These are phyloP conservation scores for Sisymbrium irio DNA, from an alignment of 345 rosid species.

Conservation along the genomic window DNA sequence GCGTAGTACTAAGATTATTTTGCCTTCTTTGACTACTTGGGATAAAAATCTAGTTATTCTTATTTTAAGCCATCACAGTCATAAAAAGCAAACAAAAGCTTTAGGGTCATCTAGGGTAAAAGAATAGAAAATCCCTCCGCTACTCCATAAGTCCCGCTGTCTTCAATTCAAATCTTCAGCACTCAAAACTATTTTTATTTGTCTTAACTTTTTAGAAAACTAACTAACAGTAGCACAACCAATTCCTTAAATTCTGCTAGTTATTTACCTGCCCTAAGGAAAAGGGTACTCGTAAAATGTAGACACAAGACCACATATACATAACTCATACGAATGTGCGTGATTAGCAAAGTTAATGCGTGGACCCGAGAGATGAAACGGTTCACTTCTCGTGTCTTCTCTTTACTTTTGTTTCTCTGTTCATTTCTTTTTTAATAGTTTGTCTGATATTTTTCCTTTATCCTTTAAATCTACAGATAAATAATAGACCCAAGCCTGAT, in stretches of 20 bases:
- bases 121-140: too few species aligned
- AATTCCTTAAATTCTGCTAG: not conserved
- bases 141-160: too few species aligned
- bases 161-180: not conserved
- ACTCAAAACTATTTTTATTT: not conserved
- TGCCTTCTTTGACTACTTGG: not conserved
- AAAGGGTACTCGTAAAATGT: constrained; percentile 15
- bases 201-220: not conserved
- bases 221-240: not conserved
- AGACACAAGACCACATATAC: not conserved
- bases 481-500: not conserved
- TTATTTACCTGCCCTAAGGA: not conserved
- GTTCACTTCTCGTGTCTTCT: constrained; percentile 21
- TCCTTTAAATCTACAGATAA: not conserved
- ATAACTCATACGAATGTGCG: constrained; percentile 7
- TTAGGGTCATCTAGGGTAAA: too few species aligned
- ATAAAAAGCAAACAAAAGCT: not conserved
- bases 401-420: not conserved
- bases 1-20: not conserved
- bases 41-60: not conserved
- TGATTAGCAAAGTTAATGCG: constrained; percentile 10
- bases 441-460: not conserved
- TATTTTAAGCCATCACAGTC: not conserved
- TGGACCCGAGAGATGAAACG: not conserved
- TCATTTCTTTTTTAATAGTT: not conserved